Base-by-base conservation (phyloP, 2,329 filamentous ascomycete genomes). In the Diplodia mutila region DNA sequence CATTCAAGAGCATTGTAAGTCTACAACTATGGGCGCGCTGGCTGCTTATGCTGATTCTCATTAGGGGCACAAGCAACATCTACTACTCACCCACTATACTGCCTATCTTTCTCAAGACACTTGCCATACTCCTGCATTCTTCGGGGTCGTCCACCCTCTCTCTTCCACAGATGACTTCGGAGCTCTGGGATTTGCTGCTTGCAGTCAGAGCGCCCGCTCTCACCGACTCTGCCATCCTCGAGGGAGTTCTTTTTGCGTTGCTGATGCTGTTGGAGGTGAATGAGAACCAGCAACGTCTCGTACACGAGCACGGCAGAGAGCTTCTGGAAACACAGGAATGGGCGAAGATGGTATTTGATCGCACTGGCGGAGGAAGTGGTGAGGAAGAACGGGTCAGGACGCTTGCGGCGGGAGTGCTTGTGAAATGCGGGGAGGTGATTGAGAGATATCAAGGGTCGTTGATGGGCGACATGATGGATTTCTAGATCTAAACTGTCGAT, bases 281-380 rank as follows among this genome's bases (percentile, higher is more conserved):
- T 69, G 86, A 88, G 59, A 88, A 93, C 69, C 87, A 90, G 80
- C 83, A 89, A 72, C 84, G 88, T 1, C 78, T 99, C 2, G 94
- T 92, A 59, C 87, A 89, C 68, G 87, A 90, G 67, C 87, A 93
- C 72, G 89, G 91, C 0, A 87, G 88, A 67, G 89, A 94, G 77
- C 81, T 98, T 25, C 85, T 97, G 63, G 94, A 98, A 84, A 91
- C 92, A 69, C 87, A 92, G 73, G 91, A 93, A 74, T 99, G 95
- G 95, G 91, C 92, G 1, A 85, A 88, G 52, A 84, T 84, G 66
- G 86, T 97, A 1, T 96, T 97, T 78, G 87, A 90, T 65, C 73
- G 75, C 42, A 66, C 79, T 61, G 69, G 70, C 67, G 69, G 82
- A 82, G 69, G 77, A 66, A 81, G 83, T 23, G 80, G 83, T 46